Base-by-base conservation (phyloP, 176 grass and related monocot species). In the Triticum turgidum region DNA sequence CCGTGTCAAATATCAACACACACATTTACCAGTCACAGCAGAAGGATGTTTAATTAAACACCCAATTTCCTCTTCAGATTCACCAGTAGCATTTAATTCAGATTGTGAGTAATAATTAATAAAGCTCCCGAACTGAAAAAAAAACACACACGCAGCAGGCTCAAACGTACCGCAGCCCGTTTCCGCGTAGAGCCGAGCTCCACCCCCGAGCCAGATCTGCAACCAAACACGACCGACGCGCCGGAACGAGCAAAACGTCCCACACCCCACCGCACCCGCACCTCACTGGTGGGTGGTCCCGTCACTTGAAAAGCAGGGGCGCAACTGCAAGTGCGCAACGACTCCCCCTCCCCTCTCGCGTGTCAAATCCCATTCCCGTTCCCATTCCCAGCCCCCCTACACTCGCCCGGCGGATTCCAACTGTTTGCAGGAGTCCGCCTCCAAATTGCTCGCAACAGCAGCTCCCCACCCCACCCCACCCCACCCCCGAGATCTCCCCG, bases 281-380 rank as follows among this genome's bases (percentile, higher is more conserved):
- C 65, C 41, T 61, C 58, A 25, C 52, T 58, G 73, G 80, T 66
- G 80, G 80, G 68, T 69, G 81, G 82, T 71, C 77, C 89, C 82
- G 18, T 83, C 86, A 85, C 86, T 88, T 91, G 89, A 85, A 88
- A 88, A 88, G 89, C 86, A 85, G 17, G 52, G 30, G 68, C 37
- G 82, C 82, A 52, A 52, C 73, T 52, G 44, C 41, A 73, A 39
- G 37, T 73, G 21, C 69, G 69, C 71, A 88, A 72, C 82, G 90
- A 88, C 86, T 32, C 39, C 29, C 32, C 24, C 5, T 12, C n/a
- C n/a, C 34, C 44, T 49, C 18, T 2, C 56, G 20, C 66, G 74
- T 87, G 52, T 72, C 82, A 72, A 73, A 73, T 61, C 42, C 41
- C 65, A 84, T 20, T 76, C 73, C 78, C 61, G 11, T 18, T 11